A percentile compares a stretch with the other conserved stretches of the same genome.
These are phyloP conservation scores for Candida tallmaniae DNA, from an alignment of 805 yeast genomes.

Conservation along the genomic window DNA sequence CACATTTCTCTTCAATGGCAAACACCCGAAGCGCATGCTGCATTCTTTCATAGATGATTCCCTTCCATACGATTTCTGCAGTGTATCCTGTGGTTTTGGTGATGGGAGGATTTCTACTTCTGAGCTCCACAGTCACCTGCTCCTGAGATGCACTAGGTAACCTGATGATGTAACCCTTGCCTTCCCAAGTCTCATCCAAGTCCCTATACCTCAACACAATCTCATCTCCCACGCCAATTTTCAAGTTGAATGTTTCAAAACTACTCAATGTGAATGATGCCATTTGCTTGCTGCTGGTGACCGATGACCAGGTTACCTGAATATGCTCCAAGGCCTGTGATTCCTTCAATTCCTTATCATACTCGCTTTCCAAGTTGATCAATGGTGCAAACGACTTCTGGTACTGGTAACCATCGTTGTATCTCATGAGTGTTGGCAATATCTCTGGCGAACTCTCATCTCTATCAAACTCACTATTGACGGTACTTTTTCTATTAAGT, in stretches of 20 bases:
- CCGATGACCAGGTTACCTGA: constrained; percentile 68
- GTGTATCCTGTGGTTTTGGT: constrained; percentile 63
- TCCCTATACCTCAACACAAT: constrained; percentile 65
- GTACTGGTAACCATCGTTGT: constrained; percentile 78
- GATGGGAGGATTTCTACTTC: constrained; percentile 49
- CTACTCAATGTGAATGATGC: constrained; percentile 69
- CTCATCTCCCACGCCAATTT: constrained; percentile 82
- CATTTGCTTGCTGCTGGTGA: constrained; percentile 58
- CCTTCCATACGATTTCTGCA: constrained; percentile 88
- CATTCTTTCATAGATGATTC: constrained; percentile 78
- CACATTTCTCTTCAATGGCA: constrained; percentile 65
- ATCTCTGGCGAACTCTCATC: constrained; percentile 27
- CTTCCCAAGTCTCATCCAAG: constrained; percentile 58
- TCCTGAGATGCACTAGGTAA: constrained; percentile 65
- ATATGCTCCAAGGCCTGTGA: constrained; percentile 73
- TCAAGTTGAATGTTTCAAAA: constrained; percentile 58
- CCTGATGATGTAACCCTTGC: constrained; percentile 65
- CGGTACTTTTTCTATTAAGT: constrained; percentile 61
- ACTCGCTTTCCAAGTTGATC: constrained; percentile 75
- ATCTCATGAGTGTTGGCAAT: constrained; percentile 69
- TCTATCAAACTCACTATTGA: constrained; percentile 46
- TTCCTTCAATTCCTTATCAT: constrained; percentile 69
- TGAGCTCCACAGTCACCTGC: constrained; percentile 68
- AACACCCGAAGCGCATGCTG: constrained; percentile 68
- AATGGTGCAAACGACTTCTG: constrained; percentile 83